phyloP scores from a whole-genome alignment of 202 grass and related monocot species.

The Thinopyrum obtusiflorum region DNA sequence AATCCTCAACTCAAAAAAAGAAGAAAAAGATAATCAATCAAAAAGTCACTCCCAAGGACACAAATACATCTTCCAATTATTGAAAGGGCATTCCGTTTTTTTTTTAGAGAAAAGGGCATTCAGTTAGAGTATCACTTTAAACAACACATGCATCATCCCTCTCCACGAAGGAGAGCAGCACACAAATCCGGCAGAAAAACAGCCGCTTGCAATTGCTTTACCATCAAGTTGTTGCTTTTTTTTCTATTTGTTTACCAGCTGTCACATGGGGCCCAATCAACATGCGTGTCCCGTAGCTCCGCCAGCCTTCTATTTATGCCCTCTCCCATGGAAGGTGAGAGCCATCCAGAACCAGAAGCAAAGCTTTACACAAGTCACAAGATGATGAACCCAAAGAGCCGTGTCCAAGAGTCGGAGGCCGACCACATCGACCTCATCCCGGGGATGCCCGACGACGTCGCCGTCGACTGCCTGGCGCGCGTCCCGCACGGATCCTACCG shows the following conservation, averaged over 20 bases:
- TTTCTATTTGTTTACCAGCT: not conserved
- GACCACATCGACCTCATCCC: constrained; percentile 51
- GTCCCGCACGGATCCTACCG: constrained; percentile 46
- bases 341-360: not conserved
- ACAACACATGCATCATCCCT: not conserved
- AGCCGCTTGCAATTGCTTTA: not conserved
- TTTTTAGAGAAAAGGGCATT: no score
- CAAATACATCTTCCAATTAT: no score
- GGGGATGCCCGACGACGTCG: constrained; percentile 69
- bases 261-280: not conserved
- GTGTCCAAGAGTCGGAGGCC: not conserved
- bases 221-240: not conserved
- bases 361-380: not conserved
- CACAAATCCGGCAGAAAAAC: not conserved
- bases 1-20: no score
- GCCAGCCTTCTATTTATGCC: constrained; percentile 15
- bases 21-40: no score
- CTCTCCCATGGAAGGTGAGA: not conserved
- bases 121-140: not conserved
- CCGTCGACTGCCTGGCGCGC: constrained; percentile 67
- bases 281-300: not conserved
- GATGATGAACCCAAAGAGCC: constrained; percentile 35
- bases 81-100: no score
- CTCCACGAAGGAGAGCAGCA: not conserved
- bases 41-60: no score